Conservation (phyloP, 2,329 filamentous ascomycete species). For the Aspergillus spinulosporus region DNA sequence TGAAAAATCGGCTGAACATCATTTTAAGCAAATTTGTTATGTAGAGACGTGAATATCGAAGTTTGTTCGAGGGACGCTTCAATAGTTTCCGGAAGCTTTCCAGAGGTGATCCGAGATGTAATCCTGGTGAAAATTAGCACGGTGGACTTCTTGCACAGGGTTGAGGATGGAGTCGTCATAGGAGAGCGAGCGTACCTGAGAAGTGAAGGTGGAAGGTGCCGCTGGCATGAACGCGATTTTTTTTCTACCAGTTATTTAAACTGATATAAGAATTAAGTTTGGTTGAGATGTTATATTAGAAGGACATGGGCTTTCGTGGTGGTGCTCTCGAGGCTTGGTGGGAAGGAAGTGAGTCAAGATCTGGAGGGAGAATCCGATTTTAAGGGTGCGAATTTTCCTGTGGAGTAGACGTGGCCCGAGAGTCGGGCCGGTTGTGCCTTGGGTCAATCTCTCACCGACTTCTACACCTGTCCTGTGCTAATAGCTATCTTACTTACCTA, state of each 20-base stretch:
- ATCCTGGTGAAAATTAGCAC: constrained; percentile 46
- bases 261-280: constrained; percentile 14
- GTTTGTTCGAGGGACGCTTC: constrained; percentile 22
- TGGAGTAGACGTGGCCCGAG: constrained; percentile 8
- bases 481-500: background rate
- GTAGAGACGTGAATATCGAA: background rate
- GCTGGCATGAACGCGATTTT: constrained; percentile 77
- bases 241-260: constrained; percentile 38
- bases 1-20: constrained; percentile 59
- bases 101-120: constrained; percentile 71
- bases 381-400: constrained; percentile 14
- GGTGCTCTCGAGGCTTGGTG: constrained; percentile 10
- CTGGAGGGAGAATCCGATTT: constrained; percentile 9
- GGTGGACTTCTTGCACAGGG: background rate
- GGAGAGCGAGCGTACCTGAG: constrained; percentile 63
- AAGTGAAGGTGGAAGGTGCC: constrained; percentile 81
- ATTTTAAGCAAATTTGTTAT: constrained; percentile 31
- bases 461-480: background rate
- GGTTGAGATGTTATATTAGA: constrained; percentile 24
- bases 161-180: background rate
- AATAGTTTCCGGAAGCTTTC: constrained; percentile 65
- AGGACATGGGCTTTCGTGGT: constrained; percentile 27
- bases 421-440: constrained; percentile 26
- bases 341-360: constrained; percentile 15
- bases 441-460: constrained; percentile 32